phyloP scores from a whole-genome alignment of 352 stramenopile species.

The Saprolegnia diclina region DNA sequence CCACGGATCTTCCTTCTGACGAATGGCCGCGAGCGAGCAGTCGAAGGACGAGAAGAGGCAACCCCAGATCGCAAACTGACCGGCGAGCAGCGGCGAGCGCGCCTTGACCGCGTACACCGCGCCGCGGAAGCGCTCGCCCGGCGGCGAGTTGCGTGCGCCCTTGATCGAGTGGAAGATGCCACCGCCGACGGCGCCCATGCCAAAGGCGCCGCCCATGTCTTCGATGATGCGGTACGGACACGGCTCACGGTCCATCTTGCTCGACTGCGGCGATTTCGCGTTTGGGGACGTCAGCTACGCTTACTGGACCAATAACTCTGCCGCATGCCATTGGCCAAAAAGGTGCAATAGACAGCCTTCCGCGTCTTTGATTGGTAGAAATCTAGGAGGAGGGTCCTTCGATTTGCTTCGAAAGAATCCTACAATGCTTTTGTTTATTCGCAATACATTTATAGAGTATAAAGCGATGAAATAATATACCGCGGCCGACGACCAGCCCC shows the following conservation, averaged over 20 bases:
- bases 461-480: no score
- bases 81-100: slow-evolving; percentile 89
- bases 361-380: not conserved
- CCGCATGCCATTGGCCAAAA: slow-evolving; percentile 20
- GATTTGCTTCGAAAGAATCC: not conserved
- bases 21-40: slow-evolving; percentile 94
- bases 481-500: not conserved
- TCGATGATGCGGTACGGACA: slow-evolving; percentile 99
- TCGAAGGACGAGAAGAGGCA: slow-evolving; percentile 97
- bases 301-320: slow-evolving; percentile 25
- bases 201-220: slow-evolving; percentile 96
- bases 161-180: slow-evolving; percentile 96
- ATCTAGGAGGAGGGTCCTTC: not conserved
- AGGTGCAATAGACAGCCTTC: not conserved
- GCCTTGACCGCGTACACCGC: slow-evolving; percentile 94
- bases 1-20: slow-evolving; percentile 99
- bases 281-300: not conserved
- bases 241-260: slow-evolving; percentile 83
- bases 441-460: not conserved
- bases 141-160: slow-evolving; percentile 90
- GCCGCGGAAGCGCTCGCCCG: slow-evolving; percentile 84
- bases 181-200: slow-evolving; percentile 93
- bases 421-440: not conserved
- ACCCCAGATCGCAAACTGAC: slow-evolving; percentile 95
- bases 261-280: slow-evolving; percentile 1